Evolutionary conservation across 768 basidiomycete genomes (phyloP).

Genomic region (Kwoniella sp.): DNA sequence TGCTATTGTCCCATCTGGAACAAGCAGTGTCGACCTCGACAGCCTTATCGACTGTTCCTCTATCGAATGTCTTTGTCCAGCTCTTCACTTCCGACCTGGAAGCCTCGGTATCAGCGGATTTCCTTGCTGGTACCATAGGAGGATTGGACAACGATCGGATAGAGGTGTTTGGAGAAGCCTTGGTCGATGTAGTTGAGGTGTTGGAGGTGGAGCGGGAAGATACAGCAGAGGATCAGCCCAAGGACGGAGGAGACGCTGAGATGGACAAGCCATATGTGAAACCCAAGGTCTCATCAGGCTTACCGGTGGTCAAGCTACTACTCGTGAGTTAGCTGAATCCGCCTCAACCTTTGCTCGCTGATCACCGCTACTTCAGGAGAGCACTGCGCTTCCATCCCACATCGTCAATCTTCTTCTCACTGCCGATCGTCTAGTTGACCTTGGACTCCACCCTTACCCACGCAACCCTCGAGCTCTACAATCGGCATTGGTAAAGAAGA

Average conservation of each 20-base stretch:
- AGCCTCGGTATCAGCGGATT: slow-evolving; percentile 7
- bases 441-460: slow-evolving; percentile 29
- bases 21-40: background rate
- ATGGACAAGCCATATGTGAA: background rate
- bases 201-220: slow-evolving; percentile 30
- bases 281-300: slow-evolving; percentile 8
- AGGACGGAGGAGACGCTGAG: slow-evolving; percentile 11
- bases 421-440: slow-evolving; percentile 21
- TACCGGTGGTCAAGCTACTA: slow-evolving; percentile 26
- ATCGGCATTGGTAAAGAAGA: slow-evolving; percentile 34
- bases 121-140: background rate
- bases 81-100: slow-evolving; percentile 7
- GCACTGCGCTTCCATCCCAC: slow-evolving; percentile 16
- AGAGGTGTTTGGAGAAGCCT: slow-evolving; percentile 12
- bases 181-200: slow-evolving; percentile 22
- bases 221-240: slow-evolving; percentile 7
- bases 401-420: slow-evolving; percentile 33
- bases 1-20: slow-evolving; percentile 1
- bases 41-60: slow-evolving; percentile 6
- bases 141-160: slow-evolving; percentile 4
- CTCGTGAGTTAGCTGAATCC: slow-evolving; percentile 16
- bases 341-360: background rate
- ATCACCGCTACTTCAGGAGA: slow-evolving; percentile 11
- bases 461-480: slow-evolving; percentile 27
- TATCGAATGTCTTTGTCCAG: slow-evolving; percentile 4